These are phyloP conservation scores for Pezicula neosporulosa DNA, from an alignment of 2,329 filamentous ascomycete species.

Conservation along the genomic window DNA sequence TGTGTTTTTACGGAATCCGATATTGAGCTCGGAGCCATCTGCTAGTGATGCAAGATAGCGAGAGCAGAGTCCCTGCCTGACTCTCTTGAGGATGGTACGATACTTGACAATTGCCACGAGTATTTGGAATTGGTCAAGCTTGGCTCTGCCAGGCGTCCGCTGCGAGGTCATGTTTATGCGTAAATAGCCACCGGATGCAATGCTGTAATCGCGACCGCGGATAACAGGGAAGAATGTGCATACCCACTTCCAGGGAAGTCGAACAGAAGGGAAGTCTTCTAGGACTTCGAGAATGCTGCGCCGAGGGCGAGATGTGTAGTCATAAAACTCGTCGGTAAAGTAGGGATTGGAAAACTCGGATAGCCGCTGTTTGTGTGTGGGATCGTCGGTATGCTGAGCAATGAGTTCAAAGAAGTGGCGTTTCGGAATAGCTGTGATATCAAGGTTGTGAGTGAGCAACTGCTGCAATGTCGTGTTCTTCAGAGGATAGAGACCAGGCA, in stretches of 20 bases:
- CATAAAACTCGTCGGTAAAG: slow-evolving; percentile 87
- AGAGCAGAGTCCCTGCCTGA: slow-evolving; percentile 85
- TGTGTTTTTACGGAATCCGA: slow-evolving; percentile 53
- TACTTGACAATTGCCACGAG: slow-evolving; percentile 89
- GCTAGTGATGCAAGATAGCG: slow-evolving; percentile 71
- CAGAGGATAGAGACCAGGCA: slow-evolving; percentile 28
- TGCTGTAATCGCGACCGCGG: slow-evolving; percentile 89
- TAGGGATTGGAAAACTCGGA: slow-evolving; percentile 78
- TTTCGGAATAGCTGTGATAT: slow-evolving; percentile 85
- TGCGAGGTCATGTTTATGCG: slow-evolving; percentile 7
- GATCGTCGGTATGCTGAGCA: slow-evolving; percentile 68
- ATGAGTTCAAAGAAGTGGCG: slow-evolving; percentile 81
- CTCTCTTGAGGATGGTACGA: slow-evolving; percentile 78
- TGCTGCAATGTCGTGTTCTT: slow-evolving; percentile 55
- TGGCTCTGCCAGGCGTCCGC: neutral
- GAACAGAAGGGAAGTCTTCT: slow-evolving; percentile 82
- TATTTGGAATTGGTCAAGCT: slow-evolving; percentile 59
- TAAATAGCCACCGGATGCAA: slow-evolving; percentile 66
- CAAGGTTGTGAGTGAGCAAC: slow-evolving; percentile 78
- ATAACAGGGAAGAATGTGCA: slow-evolving; percentile 76
- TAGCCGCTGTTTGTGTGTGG: slow-evolving; percentile 75
- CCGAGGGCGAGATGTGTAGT: slow-evolving; percentile 88
- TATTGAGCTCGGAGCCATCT: slow-evolving; percentile 50
- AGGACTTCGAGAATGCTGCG: slow-evolving; percentile 90
- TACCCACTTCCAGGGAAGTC: slow-evolving; percentile 71